Base-by-base conservation (phyloP, 2,329 filamentous ascomycete species). In the Bipolaris zeicola region DNA sequence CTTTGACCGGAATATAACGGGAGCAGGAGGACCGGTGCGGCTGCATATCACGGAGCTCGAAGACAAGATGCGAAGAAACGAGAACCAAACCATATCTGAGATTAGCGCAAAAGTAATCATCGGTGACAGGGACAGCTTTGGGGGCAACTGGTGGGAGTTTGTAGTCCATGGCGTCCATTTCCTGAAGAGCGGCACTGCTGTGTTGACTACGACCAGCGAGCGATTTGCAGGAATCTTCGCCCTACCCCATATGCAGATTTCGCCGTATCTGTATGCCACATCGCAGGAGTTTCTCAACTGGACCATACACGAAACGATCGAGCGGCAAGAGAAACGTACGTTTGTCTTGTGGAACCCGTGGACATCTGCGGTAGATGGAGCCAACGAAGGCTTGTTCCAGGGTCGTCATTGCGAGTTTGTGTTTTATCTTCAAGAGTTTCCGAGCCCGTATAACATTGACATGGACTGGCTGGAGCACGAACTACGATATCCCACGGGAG, bases 321-420 rank as follows among this genome's bases (percentile, higher is more conserved):
- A 84, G n/a, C 83, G 81, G 33, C 89, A 91, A 71, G 84, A 87
- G 70, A 75, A 80, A 64, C 84, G 89, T 67, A 80, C 84, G 16
- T 82, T 80, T 28, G 71, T 74, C 1, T 54, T 72, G 3, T 75
- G 75, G 61, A 88, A 90, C 67, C 91, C 92, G 0, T 97, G 92
- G 92, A 85, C 87, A 2, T 90, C 91, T 2, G 85, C 86, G 51
- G 78, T 87, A 3, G 85, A 89, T 59, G 85, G 81, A 5, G 66
- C 64, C 18, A 73, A 68, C 10, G 82, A 84, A 20, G 87, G 89
- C 58, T 78, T 83, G 10, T 82, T 83, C 57, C 77, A 83, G 33
- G 91, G 92, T 0, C 89, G 91, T 64, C 89, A 91, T 65, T 99
- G 95, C 81, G 95, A 99, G 76, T 92, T 92, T 69, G 80, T 99